Conservation (phyloP, 2,329 filamentous ascomycete genomes). For the Aspergillus ibericus region DNA sequence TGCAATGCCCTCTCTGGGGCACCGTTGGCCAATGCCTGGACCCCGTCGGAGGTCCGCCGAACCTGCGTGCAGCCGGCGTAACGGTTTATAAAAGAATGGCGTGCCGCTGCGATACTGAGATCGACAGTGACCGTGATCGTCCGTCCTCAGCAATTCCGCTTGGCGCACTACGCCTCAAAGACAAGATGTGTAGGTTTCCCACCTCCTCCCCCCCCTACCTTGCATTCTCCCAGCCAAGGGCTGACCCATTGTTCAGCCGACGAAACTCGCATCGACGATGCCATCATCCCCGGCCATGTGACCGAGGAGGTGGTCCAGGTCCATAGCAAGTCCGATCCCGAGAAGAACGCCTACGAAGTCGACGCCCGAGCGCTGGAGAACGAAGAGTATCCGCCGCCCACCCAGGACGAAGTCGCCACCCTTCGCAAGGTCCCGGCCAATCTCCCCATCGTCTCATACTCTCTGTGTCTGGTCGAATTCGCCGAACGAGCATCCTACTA, state of each 20-base stretch:
- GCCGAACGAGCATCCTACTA: slow-evolving; percentile 64
- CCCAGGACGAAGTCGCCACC: slow-evolving; percentile 47
- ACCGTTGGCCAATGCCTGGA: not conserved
- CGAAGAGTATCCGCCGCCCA: slow-evolving; percentile 41
- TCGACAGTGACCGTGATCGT: not conserved
- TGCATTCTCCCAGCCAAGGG: no score
- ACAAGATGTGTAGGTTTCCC: not conserved
- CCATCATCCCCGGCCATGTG: not conserved
- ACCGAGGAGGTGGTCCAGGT: not conserved
- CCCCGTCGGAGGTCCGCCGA: slow-evolving; percentile 1
- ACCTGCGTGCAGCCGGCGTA: not conserved
- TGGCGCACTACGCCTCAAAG: not conserved
- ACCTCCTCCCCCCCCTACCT: no score
- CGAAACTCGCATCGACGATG: not conserved
- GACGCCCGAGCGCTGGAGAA: not conserved
- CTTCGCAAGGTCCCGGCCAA: slow-evolving; percentile 53
- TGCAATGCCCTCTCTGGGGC: not conserved
- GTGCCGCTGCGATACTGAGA: not conserved
- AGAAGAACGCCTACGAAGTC: slow-evolving; percentile 1
- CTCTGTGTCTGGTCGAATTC: slow-evolving; percentile 61
- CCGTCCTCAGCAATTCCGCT: not conserved
- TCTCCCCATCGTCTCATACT: slow-evolving; percentile 55
- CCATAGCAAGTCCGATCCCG: not conserved
- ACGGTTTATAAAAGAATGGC: not conserved
- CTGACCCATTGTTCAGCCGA: no score